phyloP scores from a whole-genome alignment of 768 basidiomycete genomes.

The Boletus rubroflammeus region DNA sequence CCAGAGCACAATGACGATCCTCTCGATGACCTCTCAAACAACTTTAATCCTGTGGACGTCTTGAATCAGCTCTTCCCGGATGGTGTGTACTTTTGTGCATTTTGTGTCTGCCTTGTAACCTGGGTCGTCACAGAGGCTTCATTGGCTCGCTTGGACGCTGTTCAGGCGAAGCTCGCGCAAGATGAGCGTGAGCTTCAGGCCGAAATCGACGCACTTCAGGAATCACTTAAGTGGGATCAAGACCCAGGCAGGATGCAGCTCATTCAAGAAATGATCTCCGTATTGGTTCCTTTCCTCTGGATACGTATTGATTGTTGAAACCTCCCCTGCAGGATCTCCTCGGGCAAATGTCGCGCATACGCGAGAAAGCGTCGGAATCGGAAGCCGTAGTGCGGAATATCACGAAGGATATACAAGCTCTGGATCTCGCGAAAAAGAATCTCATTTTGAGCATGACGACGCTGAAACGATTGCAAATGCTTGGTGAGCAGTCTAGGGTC shows the following conservation, averaged over 20 bases:
- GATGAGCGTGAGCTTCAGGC: slow-evolving; percentile 66
- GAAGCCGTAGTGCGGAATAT: slow-evolving; percentile 95
- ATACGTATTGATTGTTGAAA: slow-evolving; percentile 3
- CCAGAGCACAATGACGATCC: slow-evolving; percentile 45
- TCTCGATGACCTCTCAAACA: slow-evolving; percentile 53
- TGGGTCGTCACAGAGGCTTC: slow-evolving; percentile 57
- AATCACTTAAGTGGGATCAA: slow-evolving; percentile 69
- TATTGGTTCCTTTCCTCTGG: slow-evolving; percentile 34
- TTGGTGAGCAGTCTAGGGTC: slow-evolving; percentile 55
- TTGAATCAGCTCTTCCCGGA: slow-evolving; percentile 70
- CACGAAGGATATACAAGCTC: slow-evolving; percentile 92
- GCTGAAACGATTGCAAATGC: slow-evolving; percentile 88
- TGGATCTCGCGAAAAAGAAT: slow-evolving; percentile 93
- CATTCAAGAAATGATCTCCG: slow-evolving; percentile 96
- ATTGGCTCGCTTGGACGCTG: slow-evolving; percentile 63
- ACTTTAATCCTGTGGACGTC: slow-evolving; percentile 54
- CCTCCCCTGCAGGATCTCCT: slow-evolving; percentile 68
- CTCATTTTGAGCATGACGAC: slow-evolving; percentile 86
- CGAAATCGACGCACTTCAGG: slow-evolving; percentile 68
- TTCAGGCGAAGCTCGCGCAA: slow-evolving; percentile 64
- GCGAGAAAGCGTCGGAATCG: slow-evolving; percentile 95
- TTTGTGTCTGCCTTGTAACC: neutral
- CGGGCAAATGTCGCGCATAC: slow-evolving; percentile 92
- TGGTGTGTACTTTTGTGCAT: slow-evolving; percentile 45
- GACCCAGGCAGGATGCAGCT: slow-evolving; percentile 86